Evolutionary conservation across 1,284 basidiomycete genomes (phyloP).

Genomic region (Dichomitus squalens): DNA sequence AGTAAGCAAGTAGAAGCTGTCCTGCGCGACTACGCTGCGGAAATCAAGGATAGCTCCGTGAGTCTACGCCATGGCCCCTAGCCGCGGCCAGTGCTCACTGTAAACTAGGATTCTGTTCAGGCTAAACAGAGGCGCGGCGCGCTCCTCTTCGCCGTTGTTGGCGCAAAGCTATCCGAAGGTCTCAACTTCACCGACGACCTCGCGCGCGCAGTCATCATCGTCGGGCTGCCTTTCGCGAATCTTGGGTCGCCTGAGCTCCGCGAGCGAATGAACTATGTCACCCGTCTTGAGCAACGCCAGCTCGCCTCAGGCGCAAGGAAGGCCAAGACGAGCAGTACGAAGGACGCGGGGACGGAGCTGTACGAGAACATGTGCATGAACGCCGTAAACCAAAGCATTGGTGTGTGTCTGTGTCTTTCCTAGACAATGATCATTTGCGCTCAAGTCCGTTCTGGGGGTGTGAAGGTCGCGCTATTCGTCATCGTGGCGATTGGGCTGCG

Average conservation of each 20-base stretch:
- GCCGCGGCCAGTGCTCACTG: too few species aligned
- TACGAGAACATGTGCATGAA: conserved; percentile 97
- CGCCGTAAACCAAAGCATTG: conserved; percentile 96
- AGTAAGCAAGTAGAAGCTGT: conserved; percentile 77
- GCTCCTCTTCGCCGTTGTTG: conserved; percentile 90
- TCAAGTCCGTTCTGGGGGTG: background rate
- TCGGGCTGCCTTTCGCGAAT: conserved; percentile 95
- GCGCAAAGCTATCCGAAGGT: conserved; percentile 96
- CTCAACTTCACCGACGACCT: conserved; percentile 94
- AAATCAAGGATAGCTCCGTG: conserved; percentile 40
- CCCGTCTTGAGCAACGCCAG: conserved; percentile 49
- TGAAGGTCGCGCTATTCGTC: conserved; percentile 86
- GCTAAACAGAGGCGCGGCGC: conserved; percentile 57
- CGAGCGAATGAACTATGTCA: conserved; percentile 90
- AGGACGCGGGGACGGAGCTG: conserved; percentile 80
- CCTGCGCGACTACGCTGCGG: conserved; percentile 75
- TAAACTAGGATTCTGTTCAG: background rate
- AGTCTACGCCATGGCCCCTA: conserved; percentile 4
- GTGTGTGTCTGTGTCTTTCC: conserved; percentile 43
- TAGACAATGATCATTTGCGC: background rate
- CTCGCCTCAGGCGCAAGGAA: conserved; percentile 36
- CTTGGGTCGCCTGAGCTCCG: conserved; percentile 87
- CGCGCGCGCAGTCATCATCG: conserved; percentile 86
- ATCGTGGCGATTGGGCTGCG: conserved; percentile 85
- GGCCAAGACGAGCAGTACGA: conserved; percentile 31